These are phyloP conservation scores for Oenanthe javanica DNA, from an alignment of 140 eudicot genomes.

Conservation along the genomic window DNA sequence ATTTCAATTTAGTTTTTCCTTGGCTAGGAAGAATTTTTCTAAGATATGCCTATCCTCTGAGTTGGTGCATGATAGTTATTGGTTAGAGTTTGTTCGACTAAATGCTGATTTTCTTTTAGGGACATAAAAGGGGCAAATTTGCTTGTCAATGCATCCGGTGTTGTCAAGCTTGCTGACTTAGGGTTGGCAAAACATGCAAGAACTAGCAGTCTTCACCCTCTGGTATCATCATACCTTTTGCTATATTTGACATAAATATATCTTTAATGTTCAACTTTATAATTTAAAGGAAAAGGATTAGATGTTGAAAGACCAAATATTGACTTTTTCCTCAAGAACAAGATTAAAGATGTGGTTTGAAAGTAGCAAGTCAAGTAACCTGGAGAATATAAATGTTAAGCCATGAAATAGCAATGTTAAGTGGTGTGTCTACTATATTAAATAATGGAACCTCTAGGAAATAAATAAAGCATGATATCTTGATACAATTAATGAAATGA, in stretches of 20 bases:
- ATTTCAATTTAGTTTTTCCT: background rate
- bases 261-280: background rate
- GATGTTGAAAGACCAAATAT: background rate
- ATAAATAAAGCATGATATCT: too few relatives aligned
- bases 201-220: slow-evolving; percentile 5
- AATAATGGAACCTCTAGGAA: background rate
- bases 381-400: background rate
- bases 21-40: background rate
- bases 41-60: background rate
- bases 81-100: slow-evolving; percentile 9
- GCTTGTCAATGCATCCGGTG: slow-evolving; percentile 87
- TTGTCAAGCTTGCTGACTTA: slow-evolving; percentile 92
- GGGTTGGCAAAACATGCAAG: slow-evolving; percentile 93
- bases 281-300: background rate
- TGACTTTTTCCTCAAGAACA: background rate
- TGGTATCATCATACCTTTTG: background rate
- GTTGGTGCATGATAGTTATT: slow-evolving; percentile 6
- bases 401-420: background rate
- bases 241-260: background rate
- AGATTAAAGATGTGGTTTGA: background rate
- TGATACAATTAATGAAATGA: background rate
- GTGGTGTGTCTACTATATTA: background rate
- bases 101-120: slow-evolving; percentile 29
- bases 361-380: background rate
- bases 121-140: slow-evolving; percentile 96